Base-by-base conservation (phyloP, 352 stramenopile species). In the Detonula confervacea region DNA sequence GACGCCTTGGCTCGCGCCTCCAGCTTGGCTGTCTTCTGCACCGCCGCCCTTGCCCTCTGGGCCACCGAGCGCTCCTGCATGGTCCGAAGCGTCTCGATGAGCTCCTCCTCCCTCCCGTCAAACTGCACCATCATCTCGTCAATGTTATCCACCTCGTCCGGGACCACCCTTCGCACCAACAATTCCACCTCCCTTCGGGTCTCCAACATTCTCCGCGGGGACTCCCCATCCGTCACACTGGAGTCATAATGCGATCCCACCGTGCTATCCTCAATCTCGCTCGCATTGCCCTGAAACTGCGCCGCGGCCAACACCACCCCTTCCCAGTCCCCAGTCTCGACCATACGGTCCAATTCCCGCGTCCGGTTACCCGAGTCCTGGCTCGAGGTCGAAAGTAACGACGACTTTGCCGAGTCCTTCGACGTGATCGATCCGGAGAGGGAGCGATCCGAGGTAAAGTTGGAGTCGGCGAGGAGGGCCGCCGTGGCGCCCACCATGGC, bases 121-220 rank as follows among this genome's bases (percentile, higher is more conserved):
- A 94, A 94, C 59, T 94, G 87, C 1, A 73, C 77, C 74, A 94
- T 87, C 89, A 94, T 94, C 70, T 92, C 87, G 52, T 94, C 86
- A 14, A 94, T 82, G 82, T 94, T 94, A 54, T 93, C 79, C 30
- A 88, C 83, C 49, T 94, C 89, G 72, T 94, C 89, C 7, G 89
- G 89, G 12, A 94, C 87, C 42, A 94, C 87, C 9, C 86, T 78
- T 54, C 74, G 75, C 8, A 94, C 87, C 20, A 94, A 59, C 0
- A 82, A 81, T 74, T 92, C 89, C 1, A 94, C 86, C 77, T 93
- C 84, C 24, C 60, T 69, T 57, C 85, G 73, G 39, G 90, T 84
- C 69, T 93, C 87, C 64, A 49, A 51, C 55, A 37, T 57, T 69
- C 63, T 6, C 62, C 60, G 47, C 12, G 25, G 12, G 22, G 42